These are phyloP conservation scores for Coprinopsis strossmayeri DNA, from an alignment of 768 basidiomycete species.

Conservation along the genomic window DNA sequence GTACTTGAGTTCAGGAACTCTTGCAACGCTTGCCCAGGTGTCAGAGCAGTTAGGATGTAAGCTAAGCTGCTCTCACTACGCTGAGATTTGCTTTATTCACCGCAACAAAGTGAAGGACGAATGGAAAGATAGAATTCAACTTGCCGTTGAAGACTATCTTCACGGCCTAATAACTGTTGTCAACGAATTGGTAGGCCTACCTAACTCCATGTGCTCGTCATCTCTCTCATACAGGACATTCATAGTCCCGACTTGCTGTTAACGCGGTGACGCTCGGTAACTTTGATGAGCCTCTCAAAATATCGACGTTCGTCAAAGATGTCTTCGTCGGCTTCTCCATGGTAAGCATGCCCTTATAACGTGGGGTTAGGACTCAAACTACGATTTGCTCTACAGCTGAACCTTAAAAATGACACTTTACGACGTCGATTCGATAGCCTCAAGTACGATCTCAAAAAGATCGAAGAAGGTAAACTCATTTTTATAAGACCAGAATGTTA, in stretches of 20 bases:
- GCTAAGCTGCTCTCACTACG: constrained; percentile 18
- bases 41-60: constrained; percentile 61
- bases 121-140: constrained; percentile 58
- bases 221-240: background rate
- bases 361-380: too few relatives aligned
- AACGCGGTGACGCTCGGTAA: constrained; percentile 80
- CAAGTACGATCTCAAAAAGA: constrained; percentile 85
- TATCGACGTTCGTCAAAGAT: constrained; percentile 76
- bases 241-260: constrained; percentile 69
- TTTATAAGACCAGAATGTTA: too few relatives aligned
- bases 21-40: constrained; percentile 50
- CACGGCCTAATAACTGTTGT: constrained; percentile 73
- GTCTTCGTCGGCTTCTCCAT: constrained; percentile 80
- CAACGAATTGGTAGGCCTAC: constrained; percentile 62
- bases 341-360: constrained; percentile 31
- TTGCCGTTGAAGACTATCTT: constrained; percentile 75
- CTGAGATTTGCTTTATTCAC: constrained; percentile 2
- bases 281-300: constrained; percentile 72
- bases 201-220: background rate
- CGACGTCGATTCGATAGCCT: constrained; percentile 74
- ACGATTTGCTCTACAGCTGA: constrained; percentile 40
- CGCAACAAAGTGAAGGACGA: constrained; percentile 50
- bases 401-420: constrained; percentile 73
- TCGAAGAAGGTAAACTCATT: constrained; percentile 68
- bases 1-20: constrained; percentile 52